Conservation (phyloP, 2,329 filamentous ascomycete species). For the Ophiosphaerella korrae region DNA sequence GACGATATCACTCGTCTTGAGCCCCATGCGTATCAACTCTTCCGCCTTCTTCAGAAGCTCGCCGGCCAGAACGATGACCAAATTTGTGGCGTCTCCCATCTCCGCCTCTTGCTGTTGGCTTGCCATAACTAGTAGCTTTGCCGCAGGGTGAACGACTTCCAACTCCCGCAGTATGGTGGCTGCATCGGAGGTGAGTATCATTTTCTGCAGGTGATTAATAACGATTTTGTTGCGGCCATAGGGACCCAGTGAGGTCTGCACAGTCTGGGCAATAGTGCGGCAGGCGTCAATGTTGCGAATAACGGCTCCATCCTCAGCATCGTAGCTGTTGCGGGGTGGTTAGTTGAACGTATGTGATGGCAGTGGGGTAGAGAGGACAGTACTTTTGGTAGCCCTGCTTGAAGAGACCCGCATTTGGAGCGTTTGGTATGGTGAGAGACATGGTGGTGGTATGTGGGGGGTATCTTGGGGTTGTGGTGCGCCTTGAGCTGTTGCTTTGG, state of each 20-base stretch:
- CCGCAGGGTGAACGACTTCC: slow-evolving; percentile 96
- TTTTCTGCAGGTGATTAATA: slow-evolving; percentile 99
- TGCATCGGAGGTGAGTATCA: slow-evolving; percentile 97
- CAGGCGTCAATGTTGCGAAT: slow-evolving; percentile 99
- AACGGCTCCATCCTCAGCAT: slow-evolving; percentile 98
- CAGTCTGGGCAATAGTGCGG: slow-evolving; percentile 90
- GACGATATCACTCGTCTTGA: slow-evolving; percentile 98
- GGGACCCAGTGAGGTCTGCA: slow-evolving; percentile 94
- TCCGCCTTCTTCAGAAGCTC: slow-evolving; percentile 97
- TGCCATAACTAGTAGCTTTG: slow-evolving; percentile 97
- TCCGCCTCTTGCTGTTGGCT: slow-evolving; percentile 98
- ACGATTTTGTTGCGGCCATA: slow-evolving; percentile 99
- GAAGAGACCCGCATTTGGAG: slow-evolving; percentile 91
- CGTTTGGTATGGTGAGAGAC: slow-evolving; percentile 95
- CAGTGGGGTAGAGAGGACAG: slow-evolving; percentile 41
- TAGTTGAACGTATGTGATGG: slow-evolving; percentile 24
- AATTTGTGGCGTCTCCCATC: slow-evolving; percentile 98
- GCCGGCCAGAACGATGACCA: slow-evolving; percentile 94
- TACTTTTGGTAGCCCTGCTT: slow-evolving; percentile 97
- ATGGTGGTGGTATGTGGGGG: slow-evolving; percentile 58
- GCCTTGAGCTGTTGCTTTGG: slow-evolving; percentile 16
- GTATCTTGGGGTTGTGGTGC: slow-evolving; percentile 38
- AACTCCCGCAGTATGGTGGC: slow-evolving; percentile 97
- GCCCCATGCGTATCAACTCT: slow-evolving; percentile 91
- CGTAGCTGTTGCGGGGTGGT: slow-evolving; percentile 72